phyloP scores from a whole-genome alignment of 2,329 filamentous ascomycete species.

The Fusarium nodosum region DNA sequence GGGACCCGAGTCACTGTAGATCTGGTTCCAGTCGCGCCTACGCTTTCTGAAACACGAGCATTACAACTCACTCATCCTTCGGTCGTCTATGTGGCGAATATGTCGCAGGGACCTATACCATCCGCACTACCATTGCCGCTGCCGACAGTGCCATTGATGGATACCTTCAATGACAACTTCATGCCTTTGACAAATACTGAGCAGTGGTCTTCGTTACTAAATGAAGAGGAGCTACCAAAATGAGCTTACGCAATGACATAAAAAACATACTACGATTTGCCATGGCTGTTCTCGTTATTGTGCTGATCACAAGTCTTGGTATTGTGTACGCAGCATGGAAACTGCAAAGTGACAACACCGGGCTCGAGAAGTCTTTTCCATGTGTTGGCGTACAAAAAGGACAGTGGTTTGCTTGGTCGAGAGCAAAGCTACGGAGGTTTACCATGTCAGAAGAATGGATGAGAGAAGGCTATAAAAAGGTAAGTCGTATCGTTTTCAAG shows the following conservation, averaged over 20 bases:
- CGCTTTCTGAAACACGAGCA: not conserved
- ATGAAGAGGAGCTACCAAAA: no score
- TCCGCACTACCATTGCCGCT: not conserved
- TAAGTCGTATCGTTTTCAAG: accelerated
- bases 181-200: no score
- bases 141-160: not conserved
- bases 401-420: not conserved
- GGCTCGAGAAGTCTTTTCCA: not conserved
- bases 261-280: no score
- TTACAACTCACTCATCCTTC: not conserved
- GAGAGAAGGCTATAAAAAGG: not conserved
- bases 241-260: no score
- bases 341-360: not conserved
- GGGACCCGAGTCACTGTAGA: not conserved
- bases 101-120: not conserved
- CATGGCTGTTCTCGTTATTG: not conserved
- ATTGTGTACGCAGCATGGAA: not conserved
- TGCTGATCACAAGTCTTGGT: not conserved
- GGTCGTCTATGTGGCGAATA: not conserved
- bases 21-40: not conserved
- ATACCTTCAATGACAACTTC: accelerated
- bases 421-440: not conserved
- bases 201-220: no score
- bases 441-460: not conserved
- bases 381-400: not conserved